Conservation (phyloP, 345 rosid species). For the Salix koriyanagi region DNA sequence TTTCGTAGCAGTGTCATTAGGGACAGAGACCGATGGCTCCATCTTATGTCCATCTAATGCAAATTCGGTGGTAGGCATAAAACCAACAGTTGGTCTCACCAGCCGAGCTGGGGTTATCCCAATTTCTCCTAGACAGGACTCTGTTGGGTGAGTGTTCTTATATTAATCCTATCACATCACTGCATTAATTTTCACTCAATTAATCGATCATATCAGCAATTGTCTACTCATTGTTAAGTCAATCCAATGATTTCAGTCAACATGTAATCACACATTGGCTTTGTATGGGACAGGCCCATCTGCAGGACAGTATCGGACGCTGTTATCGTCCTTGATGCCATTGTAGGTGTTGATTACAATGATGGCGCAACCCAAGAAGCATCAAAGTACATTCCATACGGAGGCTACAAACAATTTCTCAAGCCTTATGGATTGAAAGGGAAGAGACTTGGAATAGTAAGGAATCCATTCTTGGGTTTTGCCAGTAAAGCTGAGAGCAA, state of each 20-base stretch:
- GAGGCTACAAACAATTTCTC: conserved; percentile 57
- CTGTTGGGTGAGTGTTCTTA: conserved; percentile 38
- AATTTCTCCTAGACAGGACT: conserved; percentile 55
- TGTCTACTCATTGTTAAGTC: no score
- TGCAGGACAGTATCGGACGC: conserved; percentile 47
- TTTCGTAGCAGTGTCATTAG: conserved; percentile 53
- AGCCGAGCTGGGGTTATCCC: conserved; percentile 71
- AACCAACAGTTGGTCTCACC: conserved; percentile 71
- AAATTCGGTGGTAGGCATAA: conserved; percentile 64
- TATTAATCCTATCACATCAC: not conserved
- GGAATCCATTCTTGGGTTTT: conserved; percentile 29
- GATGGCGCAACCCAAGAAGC: conserved; percentile 45
- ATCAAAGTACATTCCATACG: conserved; percentile 38
- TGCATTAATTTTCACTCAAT: no score
- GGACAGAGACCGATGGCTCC: conserved; percentile 77
- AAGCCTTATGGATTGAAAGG: conserved; percentile 41
- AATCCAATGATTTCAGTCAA: no score
- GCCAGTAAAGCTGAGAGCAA: not conserved
- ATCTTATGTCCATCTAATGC: conserved; percentile 49
- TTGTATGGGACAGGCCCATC: conserved; percentile 47
- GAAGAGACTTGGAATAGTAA: conserved; percentile 53
- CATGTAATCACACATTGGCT: no score
- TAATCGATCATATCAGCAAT: no score
- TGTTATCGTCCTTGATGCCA: conserved; percentile 38
- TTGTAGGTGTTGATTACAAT: conserved; percentile 35